Evolutionary conservation across 1,284 basidiomycete species (phyloP).

Genomic region (Naganishia liquefaciens): DNA sequence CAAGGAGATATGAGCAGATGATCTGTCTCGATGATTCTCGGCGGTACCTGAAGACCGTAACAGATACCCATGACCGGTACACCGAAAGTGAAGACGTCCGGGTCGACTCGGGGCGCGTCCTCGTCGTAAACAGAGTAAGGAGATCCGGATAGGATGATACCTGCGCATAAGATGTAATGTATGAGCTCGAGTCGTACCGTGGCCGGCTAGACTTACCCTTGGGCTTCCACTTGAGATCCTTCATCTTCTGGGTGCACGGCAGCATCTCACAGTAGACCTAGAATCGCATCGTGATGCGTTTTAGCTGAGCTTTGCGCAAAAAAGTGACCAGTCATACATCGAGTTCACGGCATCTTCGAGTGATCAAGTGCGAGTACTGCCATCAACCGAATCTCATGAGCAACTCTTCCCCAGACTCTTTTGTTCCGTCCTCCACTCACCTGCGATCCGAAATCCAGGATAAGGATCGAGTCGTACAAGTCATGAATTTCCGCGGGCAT

Average conservation of each 20-base stretch:
- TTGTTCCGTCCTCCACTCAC: conserved; percentile 56
- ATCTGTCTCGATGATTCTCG: conserved; percentile 34
- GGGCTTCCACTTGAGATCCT: conserved; percentile 88
- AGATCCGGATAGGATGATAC: conserved; percentile 96
- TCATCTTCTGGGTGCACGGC: conserved; percentile 91
- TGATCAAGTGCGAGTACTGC: conserved; percentile 97
- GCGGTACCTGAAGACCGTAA: conserved; percentile 92
- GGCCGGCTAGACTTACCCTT: conserved; percentile 65
- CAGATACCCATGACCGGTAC: conserved; percentile 96
- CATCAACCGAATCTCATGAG: neutral
- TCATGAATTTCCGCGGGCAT: conserved; percentile 68
- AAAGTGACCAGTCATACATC: conserved; percentile 55
- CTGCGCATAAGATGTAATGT: conserved; percentile 55
- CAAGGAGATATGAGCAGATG: neutral
- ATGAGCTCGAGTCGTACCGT: too few species aligned
- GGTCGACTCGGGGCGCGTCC: conserved; percentile 91
- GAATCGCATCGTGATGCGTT: neutral
- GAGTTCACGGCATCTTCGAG: conserved; percentile 94
- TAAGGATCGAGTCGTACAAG: conserved; percentile 94
- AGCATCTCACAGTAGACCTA: conserved; percentile 94
- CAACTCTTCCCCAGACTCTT: conserved; percentile 28
- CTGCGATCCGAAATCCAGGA: conserved; percentile 97
- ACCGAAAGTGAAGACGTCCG: conserved; percentile 85
- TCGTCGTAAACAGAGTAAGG: conserved; percentile 97
- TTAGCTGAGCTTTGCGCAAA: neutral